Percentiles rank a stretch among this genome's conserved stretches.
Conservation (phyloP, 2,329 filamentous ascomycete genomes). For the Sporothrix luriei region DNA sequence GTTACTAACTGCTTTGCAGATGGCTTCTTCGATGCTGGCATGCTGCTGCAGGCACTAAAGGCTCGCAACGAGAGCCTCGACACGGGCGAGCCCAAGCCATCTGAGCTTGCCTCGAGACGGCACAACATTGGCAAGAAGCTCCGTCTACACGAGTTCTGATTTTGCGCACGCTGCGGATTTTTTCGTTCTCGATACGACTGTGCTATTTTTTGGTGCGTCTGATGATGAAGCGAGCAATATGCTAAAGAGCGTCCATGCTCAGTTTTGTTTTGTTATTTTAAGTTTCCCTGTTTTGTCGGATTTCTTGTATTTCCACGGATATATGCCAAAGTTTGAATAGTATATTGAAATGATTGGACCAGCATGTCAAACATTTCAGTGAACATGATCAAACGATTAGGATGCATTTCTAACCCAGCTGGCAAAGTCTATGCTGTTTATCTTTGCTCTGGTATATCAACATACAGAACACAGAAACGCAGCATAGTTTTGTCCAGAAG, state of each 20-base stretch:
- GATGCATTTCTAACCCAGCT: not conserved
- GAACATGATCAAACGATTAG: not conserved
- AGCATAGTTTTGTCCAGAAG: not conserved
- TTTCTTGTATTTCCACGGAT: not conserved
- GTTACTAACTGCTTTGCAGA: slow-evolving; percentile 57
- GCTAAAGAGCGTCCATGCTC: slow-evolving; percentile 5
- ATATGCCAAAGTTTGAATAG: slow-evolving; percentile 13
- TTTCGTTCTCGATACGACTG: not conserved
- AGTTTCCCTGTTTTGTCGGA: not conserved
- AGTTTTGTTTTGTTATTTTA: not conserved
- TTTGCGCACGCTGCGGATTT: not conserved
- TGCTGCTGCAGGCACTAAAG: slow-evolving; percentile 86
- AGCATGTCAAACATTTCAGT: not conserved
- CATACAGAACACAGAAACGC: too few species aligned
- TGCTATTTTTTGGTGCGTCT: not conserved
- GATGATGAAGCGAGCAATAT: slow-evolving; percentile 3
- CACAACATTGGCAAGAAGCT: slow-evolving; percentile 76
- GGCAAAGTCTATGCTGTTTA: too few species aligned
- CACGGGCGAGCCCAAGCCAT: slow-evolving; percentile 55
- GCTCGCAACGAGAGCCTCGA: slow-evolving; percentile 62
- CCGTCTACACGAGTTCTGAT: slow-evolving; percentile 67
- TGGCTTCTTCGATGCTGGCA: slow-evolving; percentile 96
- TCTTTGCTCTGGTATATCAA: too few species aligned
- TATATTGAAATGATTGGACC: not conserved
- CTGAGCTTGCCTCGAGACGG: slow-evolving; percentile 62